phyloP scores from a whole-genome alignment of 495 filamentous ascomycete species.

The Penicillium coffeae region DNA sequence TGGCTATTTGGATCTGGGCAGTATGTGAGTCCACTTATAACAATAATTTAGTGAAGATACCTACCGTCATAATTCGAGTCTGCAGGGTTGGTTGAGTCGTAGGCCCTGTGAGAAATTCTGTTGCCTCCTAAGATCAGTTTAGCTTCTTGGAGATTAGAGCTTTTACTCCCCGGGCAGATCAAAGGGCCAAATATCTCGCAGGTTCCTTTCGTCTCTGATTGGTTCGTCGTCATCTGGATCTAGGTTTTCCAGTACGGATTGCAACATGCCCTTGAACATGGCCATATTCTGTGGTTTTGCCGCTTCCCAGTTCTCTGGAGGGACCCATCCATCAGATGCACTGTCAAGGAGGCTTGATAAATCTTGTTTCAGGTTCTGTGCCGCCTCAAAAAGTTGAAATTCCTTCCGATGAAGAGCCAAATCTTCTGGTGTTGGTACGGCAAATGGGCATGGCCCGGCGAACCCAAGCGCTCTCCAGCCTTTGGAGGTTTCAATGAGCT shows the following conservation, averaged over 20 bases:
- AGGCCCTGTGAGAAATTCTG: too few relatives aligned
- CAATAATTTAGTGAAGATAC: too few relatives aligned
- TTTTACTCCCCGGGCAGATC: constrained; percentile 13
- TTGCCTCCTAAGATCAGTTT: too few relatives aligned
- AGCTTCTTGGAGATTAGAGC: background rate
- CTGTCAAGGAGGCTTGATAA: constrained; percentile 29
- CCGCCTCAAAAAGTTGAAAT: constrained; percentile 32
- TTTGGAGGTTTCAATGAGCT: constrained; percentile 34
- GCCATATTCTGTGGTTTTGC: constrained; percentile 28
- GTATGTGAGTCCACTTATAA: too few relatives aligned
- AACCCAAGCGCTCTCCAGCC: constrained; percentile 40
- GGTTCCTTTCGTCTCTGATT: constrained; percentile 27
- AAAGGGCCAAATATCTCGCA: constrained; percentile 38
- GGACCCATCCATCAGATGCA: constrained; percentile 39
- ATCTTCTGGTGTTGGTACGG: constrained; percentile 28
- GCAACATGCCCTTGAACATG: constrained; percentile 30
- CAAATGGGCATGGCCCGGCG: constrained; percentile 32
- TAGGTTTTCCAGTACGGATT: constrained; percentile 26
- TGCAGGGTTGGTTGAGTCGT: too few relatives aligned
- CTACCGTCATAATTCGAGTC: too few relatives aligned
- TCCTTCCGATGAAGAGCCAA: constrained; percentile 30
- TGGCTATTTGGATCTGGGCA: too few relatives aligned
- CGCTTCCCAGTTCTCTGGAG: constrained; percentile 32
- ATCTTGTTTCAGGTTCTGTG: constrained; percentile 29
- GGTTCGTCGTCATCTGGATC: constrained; percentile 27